These are phyloP conservation scores for Dunaliella sp. DNA, from an alignment of 139 green algal species.

Conservation along the genomic window DNA sequence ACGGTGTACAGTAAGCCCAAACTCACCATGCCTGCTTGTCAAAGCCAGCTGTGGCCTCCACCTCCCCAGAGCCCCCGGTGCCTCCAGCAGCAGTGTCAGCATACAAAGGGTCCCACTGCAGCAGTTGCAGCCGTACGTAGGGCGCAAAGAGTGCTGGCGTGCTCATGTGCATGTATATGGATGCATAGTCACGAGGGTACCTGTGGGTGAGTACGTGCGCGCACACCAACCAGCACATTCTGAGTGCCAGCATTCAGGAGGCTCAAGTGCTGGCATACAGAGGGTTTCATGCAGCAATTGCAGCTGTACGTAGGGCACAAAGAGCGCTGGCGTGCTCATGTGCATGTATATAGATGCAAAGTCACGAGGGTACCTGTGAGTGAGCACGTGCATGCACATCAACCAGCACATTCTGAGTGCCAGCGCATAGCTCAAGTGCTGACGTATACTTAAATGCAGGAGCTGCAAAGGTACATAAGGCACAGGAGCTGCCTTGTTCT, in stretches of 20 bases:
- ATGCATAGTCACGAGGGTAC: slow-evolving; percentile 49
- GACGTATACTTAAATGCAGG: no score
- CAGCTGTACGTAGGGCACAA: slow-evolving; percentile 90
- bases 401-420: no score
- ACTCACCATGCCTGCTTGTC: slow-evolving; percentile 22
- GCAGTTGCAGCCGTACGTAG: slow-evolving; percentile 89
- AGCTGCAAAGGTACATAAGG: no score
- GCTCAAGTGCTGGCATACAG: not conserved
- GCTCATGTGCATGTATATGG: slow-evolving; percentile 72
- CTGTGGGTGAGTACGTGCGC: slow-evolving; percentile 20
- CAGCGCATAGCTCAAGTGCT: no score
- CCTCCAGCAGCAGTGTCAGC: not conserved
- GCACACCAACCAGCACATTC: not conserved
- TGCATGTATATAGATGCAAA: slow-evolving; percentile 71
- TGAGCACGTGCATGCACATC: no score
- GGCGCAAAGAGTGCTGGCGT: slow-evolving; percentile 88
- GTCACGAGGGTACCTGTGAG: slow-evolving; percentile 41
- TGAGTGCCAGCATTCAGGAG: not conserved
- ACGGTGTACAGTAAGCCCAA: no score
- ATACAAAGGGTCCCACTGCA: slow-evolving; percentile 87
- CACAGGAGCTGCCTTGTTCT: no score
- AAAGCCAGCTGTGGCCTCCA: slow-evolving; percentile 17
- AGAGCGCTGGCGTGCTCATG: slow-evolving; percentile 75
- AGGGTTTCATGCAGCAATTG: slow-evolving; percentile 82
- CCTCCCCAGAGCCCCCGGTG: slow-evolving; percentile 5